These are phyloP conservation scores for Trypanosomatidae sp. DNA, from an alignment of 208 protist species.

Conservation along the genomic window DNA sequence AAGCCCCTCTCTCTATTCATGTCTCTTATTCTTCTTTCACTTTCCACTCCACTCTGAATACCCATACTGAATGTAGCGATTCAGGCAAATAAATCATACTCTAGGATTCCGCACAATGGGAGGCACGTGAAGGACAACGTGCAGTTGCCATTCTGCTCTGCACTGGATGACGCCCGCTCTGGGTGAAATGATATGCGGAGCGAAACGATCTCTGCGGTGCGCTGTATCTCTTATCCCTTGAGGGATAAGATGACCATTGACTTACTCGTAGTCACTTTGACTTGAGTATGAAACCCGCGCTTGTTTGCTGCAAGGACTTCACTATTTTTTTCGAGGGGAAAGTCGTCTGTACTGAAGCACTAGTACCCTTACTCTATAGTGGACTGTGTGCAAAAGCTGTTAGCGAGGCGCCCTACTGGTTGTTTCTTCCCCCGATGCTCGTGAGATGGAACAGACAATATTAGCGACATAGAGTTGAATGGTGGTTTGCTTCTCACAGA, in stretches of 20 bases:
- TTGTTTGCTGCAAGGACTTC: not conserved
- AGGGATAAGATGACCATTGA: conserved; percentile 16
- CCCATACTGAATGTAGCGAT: not conserved
- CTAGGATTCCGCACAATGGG: not conserved
- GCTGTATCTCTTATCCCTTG: not conserved
- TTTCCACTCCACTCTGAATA: not conserved
- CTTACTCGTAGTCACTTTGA: conserved; percentile 1
- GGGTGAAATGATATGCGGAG: not conserved
- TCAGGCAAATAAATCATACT: not conserved
- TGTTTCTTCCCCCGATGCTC: not conserved
- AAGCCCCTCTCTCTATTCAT: not conserved
- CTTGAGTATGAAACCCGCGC: conserved; percentile 22
- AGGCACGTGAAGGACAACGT: not conserved
- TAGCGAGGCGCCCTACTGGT: not conserved
- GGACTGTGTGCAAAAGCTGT: not conserved
- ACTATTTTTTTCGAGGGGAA: not conserved
- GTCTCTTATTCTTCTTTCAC: conserved; percentile 3
- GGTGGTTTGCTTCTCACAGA: conserved; percentile 1
- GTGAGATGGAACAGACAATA: conserved; percentile 3
- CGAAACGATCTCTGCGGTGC: not conserved
- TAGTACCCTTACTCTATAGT: not conserved
- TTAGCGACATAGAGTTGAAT: conserved; percentile 5
- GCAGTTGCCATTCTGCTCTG: not conserved
- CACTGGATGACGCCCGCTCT: not conserved
- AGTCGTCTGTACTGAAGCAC: not conserved